phyloP scores from a whole-genome alignment of 139 green algal genomes.

The Pedinophyceae sp. region DNA sequence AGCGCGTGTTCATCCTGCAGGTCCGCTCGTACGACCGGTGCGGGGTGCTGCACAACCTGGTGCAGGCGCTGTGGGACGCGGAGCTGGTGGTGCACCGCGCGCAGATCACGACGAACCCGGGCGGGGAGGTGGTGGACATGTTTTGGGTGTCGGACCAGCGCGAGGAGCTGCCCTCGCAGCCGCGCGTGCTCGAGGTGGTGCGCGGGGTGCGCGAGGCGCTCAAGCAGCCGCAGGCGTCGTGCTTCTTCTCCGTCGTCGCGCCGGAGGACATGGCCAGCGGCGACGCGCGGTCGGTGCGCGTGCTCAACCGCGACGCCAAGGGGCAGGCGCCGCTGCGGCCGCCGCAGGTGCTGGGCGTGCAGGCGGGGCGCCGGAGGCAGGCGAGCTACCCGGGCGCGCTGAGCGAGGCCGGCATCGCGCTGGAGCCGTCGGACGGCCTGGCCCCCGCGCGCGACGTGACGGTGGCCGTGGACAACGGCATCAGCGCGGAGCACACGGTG shows the following conservation, averaged over 20 bases:
- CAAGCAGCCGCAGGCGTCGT: constrained; percentile 13
- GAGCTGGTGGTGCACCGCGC: constrained; percentile 24
- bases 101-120: constrained; percentile 26
- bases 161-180: no score
- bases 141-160: constrained; percentile 30
- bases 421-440: neutral
- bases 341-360: neutral
- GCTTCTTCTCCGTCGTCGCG: neutral
- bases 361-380: neutral
- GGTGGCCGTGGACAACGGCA: constrained; percentile 24
- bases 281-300: neutral
- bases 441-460: neutral
- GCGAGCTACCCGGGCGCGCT: neutral
- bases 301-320: neutral
- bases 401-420: neutral
- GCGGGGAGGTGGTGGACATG: constrained; percentile 21
- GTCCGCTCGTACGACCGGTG: constrained; percentile 9
- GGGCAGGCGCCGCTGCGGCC: neutral
- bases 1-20: constrained; percentile 10
- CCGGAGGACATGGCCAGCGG: neutral
- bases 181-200: no score
- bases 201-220: no score
- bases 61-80: constrained; percentile 20
- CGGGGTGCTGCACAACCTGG: constrained; percentile 16
- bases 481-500: constrained; percentile 16